A percentile compares a stretch with the other conserved stretches of the same genome.
Conservation (phyloP, 1,284 basidiomycete genomes). For the Marasmius oreades region DNA sequence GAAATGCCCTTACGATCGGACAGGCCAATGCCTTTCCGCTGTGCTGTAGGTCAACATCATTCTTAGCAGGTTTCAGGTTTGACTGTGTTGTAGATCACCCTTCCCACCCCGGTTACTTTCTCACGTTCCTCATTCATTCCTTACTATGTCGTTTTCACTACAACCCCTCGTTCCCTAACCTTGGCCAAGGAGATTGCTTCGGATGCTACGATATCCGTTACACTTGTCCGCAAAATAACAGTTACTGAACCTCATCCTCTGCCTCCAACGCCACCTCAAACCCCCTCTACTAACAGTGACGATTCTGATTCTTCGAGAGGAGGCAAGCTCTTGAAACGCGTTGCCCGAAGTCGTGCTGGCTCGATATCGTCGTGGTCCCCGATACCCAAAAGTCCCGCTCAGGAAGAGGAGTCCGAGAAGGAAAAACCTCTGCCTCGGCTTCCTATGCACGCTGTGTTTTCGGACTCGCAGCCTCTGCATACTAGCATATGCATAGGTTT, state of each 20-base stretch:
- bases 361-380: conserved; percentile 24
- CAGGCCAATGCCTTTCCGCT: conserved; percentile 57
- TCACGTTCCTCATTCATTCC: conserved; percentile 54
- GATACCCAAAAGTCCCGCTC: conserved; percentile 19
- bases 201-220: conserved; percentile 65
- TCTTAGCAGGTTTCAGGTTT: conserved; percentile 6
- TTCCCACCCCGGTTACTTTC: conserved; percentile 57
- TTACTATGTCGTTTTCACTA: conserved; percentile 69
- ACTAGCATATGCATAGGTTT: conserved; percentile 61
- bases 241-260: conserved; percentile 36
- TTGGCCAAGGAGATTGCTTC: conserved; percentile 61
- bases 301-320: conserved; percentile 39
- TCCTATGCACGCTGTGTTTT: conserved; percentile 38
- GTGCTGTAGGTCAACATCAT: conserved; percentile 44
- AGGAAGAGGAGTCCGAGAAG: conserved; percentile 13
- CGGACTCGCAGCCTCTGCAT: conserved; percentile 46
- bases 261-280: conserved; percentile 42
- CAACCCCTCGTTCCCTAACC: conserved; percentile 46
- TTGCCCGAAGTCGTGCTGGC: conserved; percentile 37
- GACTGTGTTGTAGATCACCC: conserved; percentile 46
- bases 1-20: conserved; percentile 64
- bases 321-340: conserved; percentile 43
- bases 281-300: conserved; percentile 42
- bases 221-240: conserved; percentile 54
- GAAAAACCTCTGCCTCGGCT: conserved; percentile 46